Base-by-base conservation (phyloP, 2,329 filamentous ascomycete species). In the Nigrospora sphaerica region DNA sequence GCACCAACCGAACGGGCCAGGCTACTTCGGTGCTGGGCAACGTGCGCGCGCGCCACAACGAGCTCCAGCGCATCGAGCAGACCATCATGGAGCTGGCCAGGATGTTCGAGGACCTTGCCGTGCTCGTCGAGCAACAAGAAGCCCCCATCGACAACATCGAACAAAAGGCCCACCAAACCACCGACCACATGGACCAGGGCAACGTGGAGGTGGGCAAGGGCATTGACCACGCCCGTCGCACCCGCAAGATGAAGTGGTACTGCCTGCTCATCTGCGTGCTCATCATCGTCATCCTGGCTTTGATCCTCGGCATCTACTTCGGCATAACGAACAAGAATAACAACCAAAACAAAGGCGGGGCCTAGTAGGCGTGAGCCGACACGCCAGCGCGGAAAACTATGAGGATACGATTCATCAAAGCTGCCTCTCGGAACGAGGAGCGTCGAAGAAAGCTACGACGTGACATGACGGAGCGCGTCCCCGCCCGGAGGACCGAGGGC, bases 241-340 rank as follows among this genome's bases (percentile, higher is more conserved):
- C 79, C 56, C 78, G 86, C 57, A 86, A 82, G 72, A 78, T 88
- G 68, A 92, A 92, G 74, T 91, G 88, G 87, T 89, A 80, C 77
- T 88, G 84, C 61, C 70, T 87, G 50, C 67, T 81, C 50, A 71
- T 90, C 49, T 69, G 72, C 41, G 55, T 80, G 18, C 69, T 83
- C 61, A 79, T 83, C 62, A 64, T 80, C 57, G 62, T 83, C 44
- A 73, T 70, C 52, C 67, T 81, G 47, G 73, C 68, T 10, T 61
- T 80, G 32, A 77, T 72, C 47, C 61, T 82, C 13, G 77, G 74
- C 42, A 59, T 81, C 16, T 48, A 44, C 36, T 46, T 41, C 33
- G 18, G 18, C n/a, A 37, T n/a, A n/a, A n/a, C 14, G 18, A 37
- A 37, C 35, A n/a, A 37, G 18, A 37, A 37, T 2, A 37, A 37